Percentiles rank a stretch among this genome's conserved stretches.
phyloP scores from a whole-genome alignment of 2,329 filamentous ascomycete species.

The Ciborinia camelliae region DNA sequence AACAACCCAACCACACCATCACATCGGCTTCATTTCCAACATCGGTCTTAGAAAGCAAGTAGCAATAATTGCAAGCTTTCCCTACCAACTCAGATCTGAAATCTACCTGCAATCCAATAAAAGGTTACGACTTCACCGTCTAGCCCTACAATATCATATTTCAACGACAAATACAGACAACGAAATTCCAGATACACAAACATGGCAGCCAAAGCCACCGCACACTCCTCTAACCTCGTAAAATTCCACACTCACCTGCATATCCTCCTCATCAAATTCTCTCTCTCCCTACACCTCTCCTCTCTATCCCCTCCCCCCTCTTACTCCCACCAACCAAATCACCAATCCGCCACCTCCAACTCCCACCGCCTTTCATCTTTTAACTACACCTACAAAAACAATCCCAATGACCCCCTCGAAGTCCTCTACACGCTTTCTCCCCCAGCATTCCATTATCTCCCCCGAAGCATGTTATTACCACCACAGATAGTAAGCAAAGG shows the following conservation, averaged over 20 bases:
- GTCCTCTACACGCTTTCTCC: constrained; percentile 26
- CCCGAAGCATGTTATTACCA: constrained; percentile 20
- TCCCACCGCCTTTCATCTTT: not conserved
- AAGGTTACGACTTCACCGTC: not conserved
- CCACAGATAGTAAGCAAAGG: not conserved
- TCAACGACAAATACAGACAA: not conserved
- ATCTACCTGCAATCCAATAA: not conserved
- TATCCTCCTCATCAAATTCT: not conserved
- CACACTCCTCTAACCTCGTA: constrained; percentile 7
- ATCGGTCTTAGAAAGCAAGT: not conserved
- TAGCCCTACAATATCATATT: not conserved
- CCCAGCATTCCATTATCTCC: constrained; percentile 18
- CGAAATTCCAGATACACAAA: not conserved
- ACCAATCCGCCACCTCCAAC: no score
- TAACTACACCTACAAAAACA: not conserved
- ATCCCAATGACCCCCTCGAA: constrained; percentile 18
- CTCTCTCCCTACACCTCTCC: not conserved
- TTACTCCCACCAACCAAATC: no score
- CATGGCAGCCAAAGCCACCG: constrained; percentile 2
- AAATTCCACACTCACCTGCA: not conserved
- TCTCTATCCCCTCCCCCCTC: not conserved
- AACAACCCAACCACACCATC: not conserved
- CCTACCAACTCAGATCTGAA: not conserved
- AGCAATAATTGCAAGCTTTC: not conserved
- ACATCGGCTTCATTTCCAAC: not conserved